Evolutionary conservation across 768 basidiomycete species (phyloP), one percentile per base, ranked within the genome.

Genomic region (Trametes cinnabarina): DNA sequence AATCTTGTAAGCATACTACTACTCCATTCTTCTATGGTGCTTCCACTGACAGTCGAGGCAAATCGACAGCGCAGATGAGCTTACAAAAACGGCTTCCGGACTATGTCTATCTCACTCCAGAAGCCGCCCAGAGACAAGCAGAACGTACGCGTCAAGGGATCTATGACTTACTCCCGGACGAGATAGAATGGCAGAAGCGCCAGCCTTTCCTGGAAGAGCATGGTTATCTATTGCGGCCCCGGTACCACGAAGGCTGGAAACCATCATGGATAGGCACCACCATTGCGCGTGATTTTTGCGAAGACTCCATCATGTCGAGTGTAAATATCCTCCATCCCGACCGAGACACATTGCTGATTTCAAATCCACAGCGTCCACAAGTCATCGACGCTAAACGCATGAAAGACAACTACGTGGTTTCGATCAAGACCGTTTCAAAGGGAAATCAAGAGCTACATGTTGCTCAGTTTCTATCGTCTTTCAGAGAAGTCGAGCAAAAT

Each of bases 221-320:
- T 9, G 68, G 68, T 0, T 68, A 68, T 47, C 17, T 9, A n/a
- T 60, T 69, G 2, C 55, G 68, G 10, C 58, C 62, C 4, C 55
- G 67, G 0, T 68, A 63, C 40, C 19, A 19, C 25, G 37, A 40
- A 1, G 22, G 48, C 6, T 64, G 63, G 63, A 25, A 25, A 3
- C 63, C 63, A 1, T 64, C 63, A 3, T 64, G 63, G 63, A n/a
- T 44, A 8, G 63, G 63, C 0, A 64, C 59, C 10, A 61, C 55
- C 4, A n/a, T 39, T 0, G 39, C 55, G 25, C 63, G 59, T 0
- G 20, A 19, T n/a, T 64, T 51, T 30, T 64, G 63, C 39, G 63
- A 64, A 19, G 63, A 64, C 47, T 55, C 60, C 12, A 51, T 61
- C 14, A 32, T 49, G 17, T n/a, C 30, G 1, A 19, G 23, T 15